Percentiles rank a stretch among this genome's conserved stretches.
Conservation (phyloP, 2,329 filamentous ascomycete species). For the Neonectria ditissima region DNA sequence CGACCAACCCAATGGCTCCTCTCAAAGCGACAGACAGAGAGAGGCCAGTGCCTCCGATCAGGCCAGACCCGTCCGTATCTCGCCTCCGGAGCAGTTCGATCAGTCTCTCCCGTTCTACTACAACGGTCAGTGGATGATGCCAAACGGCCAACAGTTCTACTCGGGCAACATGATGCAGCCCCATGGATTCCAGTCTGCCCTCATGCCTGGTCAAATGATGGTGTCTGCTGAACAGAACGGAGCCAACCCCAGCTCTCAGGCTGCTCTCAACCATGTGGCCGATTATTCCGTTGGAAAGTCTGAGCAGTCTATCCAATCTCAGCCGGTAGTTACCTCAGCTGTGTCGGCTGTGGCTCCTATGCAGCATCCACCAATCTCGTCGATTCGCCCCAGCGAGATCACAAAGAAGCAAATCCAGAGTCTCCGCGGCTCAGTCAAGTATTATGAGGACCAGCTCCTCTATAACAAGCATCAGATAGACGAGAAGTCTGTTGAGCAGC, state of each 20-base stretch:
- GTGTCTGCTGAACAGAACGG: constrained; percentile 12
- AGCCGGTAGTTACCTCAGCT: not conserved
- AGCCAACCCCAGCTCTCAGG: constrained; percentile 11
- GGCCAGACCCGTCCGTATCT: constrained; percentile 48
- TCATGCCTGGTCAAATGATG: constrained; percentile 42
- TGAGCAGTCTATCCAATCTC: constrained; percentile 25
- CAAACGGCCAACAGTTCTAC: constrained; percentile 40
- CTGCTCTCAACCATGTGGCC: not conserved
- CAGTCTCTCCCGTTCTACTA: constrained; percentile 57
- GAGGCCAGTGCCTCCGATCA: constrained; percentile 50
- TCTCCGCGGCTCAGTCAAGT: constrained; percentile 65
- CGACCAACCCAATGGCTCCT: constrained; percentile 34
- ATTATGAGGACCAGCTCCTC: constrained; percentile 68
- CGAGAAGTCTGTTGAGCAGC: constrained; percentile 61
- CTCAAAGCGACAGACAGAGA: constrained; percentile 45
- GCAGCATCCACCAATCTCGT: constrained; percentile 62
- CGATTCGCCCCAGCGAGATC: constrained; percentile 71
- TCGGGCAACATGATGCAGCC: constrained; percentile 46
- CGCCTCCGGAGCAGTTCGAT: constrained; percentile 60
- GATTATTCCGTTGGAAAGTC: constrained; percentile 18
- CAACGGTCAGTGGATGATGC: constrained; percentile 60
- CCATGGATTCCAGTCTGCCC: constrained; percentile 43
- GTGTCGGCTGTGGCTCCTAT: not conserved
- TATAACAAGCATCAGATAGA: constrained; percentile 74
- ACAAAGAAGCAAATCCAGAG: constrained; percentile 68